phyloP scores from a whole-genome alignment of 2,329 filamentous ascomycete genomes.

The Xylariaceae sp. region DNA sequence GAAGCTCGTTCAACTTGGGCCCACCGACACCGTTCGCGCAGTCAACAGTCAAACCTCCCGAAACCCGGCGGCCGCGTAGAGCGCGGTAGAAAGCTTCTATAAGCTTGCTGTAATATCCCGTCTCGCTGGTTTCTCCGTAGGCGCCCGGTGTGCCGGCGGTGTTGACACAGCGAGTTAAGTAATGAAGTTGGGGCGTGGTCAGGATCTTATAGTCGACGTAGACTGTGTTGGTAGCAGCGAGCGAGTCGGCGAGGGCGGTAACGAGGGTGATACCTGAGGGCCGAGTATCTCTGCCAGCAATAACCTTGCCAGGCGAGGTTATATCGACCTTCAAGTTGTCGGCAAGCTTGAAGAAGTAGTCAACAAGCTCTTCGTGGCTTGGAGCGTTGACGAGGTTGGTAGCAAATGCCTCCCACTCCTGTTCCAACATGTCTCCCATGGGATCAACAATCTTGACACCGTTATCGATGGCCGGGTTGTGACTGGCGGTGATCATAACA shows the following conservation, averaged over 20 bases:
- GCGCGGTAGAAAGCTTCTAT: conserved; percentile 82
- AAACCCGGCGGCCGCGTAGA: conserved; percentile 76
- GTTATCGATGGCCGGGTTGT: conserved; percentile 90
- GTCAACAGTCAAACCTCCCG: conserved; percentile 82
- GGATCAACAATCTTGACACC: conserved; percentile 96
- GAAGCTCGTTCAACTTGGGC: conserved; percentile 83
- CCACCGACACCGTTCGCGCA: conserved; percentile 97
- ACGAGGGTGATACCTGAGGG: conserved; percentile 88
- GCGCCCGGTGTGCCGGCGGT: conserved; percentile 85
- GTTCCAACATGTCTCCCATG: conserved; percentile 96
- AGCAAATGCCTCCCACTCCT: conserved; percentile 90
- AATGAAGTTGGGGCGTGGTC: conserved; percentile 98
- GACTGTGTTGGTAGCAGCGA: conserved; percentile 77
- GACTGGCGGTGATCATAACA: conserved; percentile 94
- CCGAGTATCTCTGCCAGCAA: conserved; percentile 91
- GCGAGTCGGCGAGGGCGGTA: conserved; percentile 76
- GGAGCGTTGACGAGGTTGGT: conserved; percentile 88
- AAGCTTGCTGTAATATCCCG: conserved; percentile 95
- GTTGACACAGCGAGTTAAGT: conserved; percentile 92
- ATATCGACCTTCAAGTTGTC: conserved; percentile 78
- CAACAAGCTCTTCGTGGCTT: conserved; percentile 74
- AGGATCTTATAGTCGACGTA: conserved; percentile 87
- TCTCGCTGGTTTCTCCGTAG: conserved; percentile 88
- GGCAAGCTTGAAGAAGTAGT: conserved; percentile 78
- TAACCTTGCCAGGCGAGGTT: conserved; percentile 74